Conservation (phyloP, 1,139 yeast species). For the Debaryomyces udenii region DNA sequence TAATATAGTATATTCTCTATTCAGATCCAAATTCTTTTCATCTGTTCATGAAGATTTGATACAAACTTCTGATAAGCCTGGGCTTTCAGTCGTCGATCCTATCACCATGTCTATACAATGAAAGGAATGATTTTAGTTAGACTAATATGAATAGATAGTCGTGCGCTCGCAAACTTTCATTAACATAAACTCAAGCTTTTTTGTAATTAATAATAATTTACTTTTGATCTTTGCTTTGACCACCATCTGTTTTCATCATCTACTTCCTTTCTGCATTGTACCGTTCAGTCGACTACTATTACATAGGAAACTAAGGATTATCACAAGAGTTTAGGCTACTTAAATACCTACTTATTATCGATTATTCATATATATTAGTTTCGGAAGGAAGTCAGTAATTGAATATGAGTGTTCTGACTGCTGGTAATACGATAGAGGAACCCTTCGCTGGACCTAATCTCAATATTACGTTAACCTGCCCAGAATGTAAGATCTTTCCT, state of each 20-base stretch:
- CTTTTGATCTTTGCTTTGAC: slow-evolving; percentile 4
- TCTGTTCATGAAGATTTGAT: too few species aligned
- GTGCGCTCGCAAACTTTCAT: too few species aligned
- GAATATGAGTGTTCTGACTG: slow-evolving; percentile 18
- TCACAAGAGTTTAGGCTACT: slow-evolving; percentile 6
- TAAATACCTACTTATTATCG: slow-evolving; percentile 7
- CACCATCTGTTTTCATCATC: slow-evolving; percentile 5
- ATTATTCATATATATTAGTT: slow-evolving; percentile 10
- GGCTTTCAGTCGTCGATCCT: too few species aligned
- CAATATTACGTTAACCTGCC: slow-evolving; percentile 89
- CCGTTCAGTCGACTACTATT: slow-evolving; percentile 17
- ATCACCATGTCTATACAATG: too few species aligned
- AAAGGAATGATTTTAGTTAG: too few species aligned
- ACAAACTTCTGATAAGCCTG: too few species aligned
- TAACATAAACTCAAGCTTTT: too few species aligned
- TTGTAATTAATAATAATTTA: not conserved
- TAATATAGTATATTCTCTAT: too few species aligned
- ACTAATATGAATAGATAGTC: too few species aligned
- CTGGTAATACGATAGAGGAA: slow-evolving; percentile 27
- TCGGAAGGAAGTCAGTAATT: slow-evolving; percentile 5
- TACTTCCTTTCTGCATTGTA: slow-evolving; percentile 11
- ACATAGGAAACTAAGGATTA: slow-evolving; percentile 4
- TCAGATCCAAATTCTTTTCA: too few species aligned
- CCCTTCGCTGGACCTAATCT: slow-evolving; percentile 66
- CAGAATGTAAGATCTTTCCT: slow-evolving; percentile 94